Conservation (phyloP, 2,329 filamentous ascomycete species). For the Herpotrichia juniperi region DNA sequence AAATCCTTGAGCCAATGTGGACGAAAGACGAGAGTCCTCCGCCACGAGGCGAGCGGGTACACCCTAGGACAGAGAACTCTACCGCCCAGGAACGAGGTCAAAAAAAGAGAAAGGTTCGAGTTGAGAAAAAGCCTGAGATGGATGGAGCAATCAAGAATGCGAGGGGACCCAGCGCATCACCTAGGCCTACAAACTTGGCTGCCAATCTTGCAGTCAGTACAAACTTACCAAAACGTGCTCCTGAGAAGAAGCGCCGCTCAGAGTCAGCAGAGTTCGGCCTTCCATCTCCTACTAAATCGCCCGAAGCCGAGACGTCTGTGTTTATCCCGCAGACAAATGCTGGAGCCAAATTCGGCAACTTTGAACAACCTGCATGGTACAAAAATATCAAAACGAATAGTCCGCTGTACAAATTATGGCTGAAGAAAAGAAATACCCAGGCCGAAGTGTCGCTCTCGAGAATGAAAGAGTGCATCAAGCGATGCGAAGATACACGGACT, state of each 20-base stretch:
- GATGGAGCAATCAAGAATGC: too few relatives aligned
- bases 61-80: too few relatives aligned
- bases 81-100: too few relatives aligned
- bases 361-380: constrained; percentile 18
- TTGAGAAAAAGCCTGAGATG: too few relatives aligned
- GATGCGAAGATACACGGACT: constrained; percentile 20
- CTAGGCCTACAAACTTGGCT: too few relatives aligned
- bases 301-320: not conserved
- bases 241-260: not conserved
- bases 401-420: constrained; percentile 5
- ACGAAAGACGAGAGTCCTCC: too few relatives aligned
- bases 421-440: constrained; percentile 18
- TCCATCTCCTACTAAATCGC: not conserved
- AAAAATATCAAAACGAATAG: constrained; percentile 8
- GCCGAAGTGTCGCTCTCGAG: constrained; percentile 7
- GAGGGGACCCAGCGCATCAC: too few relatives aligned
- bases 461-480: constrained; percentile 30
- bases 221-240: too few relatives aligned
- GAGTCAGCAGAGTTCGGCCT: not conserved
- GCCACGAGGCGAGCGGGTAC: too few relatives aligned
- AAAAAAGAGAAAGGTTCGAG: too few relatives aligned
- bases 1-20: too few relatives aligned
- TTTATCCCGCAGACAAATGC: constrained; percentile 4
- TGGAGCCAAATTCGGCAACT: not conserved
- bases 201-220: too few relatives aligned